Evolutionary conservation across 2,329 filamentous ascomycete genomes (phyloP), one percentile per base, ranked within the genome.

Genomic region (Pestalotiopsis fici): DNA sequence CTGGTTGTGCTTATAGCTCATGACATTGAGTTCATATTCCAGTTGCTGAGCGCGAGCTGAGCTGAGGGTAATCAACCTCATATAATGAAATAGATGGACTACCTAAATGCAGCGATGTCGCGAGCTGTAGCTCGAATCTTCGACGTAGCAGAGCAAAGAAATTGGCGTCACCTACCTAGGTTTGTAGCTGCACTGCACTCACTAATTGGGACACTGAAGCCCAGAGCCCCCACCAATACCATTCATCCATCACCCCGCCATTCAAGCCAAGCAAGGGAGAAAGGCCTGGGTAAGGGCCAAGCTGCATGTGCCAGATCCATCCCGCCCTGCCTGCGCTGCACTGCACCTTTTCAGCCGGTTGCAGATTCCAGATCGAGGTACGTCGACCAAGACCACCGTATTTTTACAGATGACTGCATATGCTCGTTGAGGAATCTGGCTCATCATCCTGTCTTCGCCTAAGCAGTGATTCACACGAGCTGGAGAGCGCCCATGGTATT

Each of bases 121-220:
- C 60, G 37, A 50, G 60, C 60, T 63, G 43, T 23, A 60, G 66
- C 66, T 67, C 66, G 66, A 67, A 67, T 31, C 61, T 67, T 67
- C 66, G 55, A 67, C 57, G 39, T 18, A 18, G 64, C 39, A 31
- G 21, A 31, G 61, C 39, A 31, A 28, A 31, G 61, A 54, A 31
- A 50, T 50, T 27, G 31, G 39, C 35, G 31, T n/a, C 59, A 62
- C 23, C n/a, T 25, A 62, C 31, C 31, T 35, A 35, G 31, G n/a
- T 47, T n/a, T 47, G 39, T 11, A 11, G 39, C 39, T n/a, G 11
- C 39, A 47, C 50, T 55, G 50, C 15, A n/a, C 18, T 55, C 50
- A 55, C 50, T 55, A 55, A 11, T 55, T 55, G 18, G 50, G 50
- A 55, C 31, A 6, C 31, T 35, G 31, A 6, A 35, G 31, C 31